A percentile compares a stretch with the other conserved stretches of the same genome.
These are phyloP conservation scores for Neonectria ditissima DNA, from an alignment of 2,329 filamentous ascomycete species.

Conservation along the genomic window DNA sequence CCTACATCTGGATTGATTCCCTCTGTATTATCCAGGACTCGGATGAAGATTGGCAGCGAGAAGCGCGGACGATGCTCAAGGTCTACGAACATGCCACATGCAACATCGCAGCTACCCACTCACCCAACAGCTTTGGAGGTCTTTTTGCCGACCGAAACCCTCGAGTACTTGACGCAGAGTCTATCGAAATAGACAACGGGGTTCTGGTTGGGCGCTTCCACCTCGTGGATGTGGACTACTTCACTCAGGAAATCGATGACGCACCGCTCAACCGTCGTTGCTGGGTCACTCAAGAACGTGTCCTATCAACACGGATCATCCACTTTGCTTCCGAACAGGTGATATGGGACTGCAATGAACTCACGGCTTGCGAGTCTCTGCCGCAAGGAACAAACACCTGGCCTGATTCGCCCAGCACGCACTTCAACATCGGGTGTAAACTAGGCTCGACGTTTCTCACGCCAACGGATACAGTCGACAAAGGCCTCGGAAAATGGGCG, in stretches of 20 bases:
- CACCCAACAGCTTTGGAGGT: conserved; percentile 10
- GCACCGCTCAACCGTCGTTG: conserved; percentile 17
- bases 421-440: conserved; percentile 17
- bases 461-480: neutral
- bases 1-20: conserved; percentile 31
- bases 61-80: conserved; percentile 22
- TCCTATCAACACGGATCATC: conserved; percentile 26
- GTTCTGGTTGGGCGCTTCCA: conserved; percentile 6
- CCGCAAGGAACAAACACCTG: neutral
- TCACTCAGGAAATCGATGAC: conserved; percentile 18
- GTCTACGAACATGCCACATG: conserved; percentile 21
- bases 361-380: conserved; percentile 9
- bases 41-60: conserved; percentile 25
- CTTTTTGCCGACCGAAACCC: conserved; percentile 15
- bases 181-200: conserved; percentile 3
- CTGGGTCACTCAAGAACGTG: conserved; percentile 31
- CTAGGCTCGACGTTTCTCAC: neutral
- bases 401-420: neutral
- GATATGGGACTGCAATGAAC: conserved; percentile 29
- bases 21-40: conserved; percentile 33
- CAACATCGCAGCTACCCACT: conserved; percentile 22
- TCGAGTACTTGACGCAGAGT: neutral
- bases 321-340: conserved; percentile 28
- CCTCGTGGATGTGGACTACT: conserved; percentile 18
- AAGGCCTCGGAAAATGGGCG: conserved; percentile 22